Base-by-base conservation (phyloP, 208 protist genomes). In the Trypanosoma scelopori region DNA sequence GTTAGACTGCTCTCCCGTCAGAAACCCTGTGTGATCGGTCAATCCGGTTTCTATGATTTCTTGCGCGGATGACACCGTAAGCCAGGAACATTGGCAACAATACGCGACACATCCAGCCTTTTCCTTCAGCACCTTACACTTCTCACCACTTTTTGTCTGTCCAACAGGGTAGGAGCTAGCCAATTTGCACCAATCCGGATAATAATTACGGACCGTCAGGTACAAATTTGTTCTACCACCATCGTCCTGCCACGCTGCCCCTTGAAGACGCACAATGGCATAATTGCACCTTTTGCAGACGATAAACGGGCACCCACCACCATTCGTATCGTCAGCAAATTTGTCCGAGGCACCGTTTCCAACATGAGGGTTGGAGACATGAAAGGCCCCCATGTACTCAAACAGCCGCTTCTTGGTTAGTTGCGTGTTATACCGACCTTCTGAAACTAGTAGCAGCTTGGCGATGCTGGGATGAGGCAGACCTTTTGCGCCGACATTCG, bases 11-110 rank as follows among this genome's bases (percentile, higher is more conserved):
- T 74, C 71, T 52, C 41, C 50, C 59, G 65, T 32, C 35, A 71
- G 35, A 67, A 51, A 71, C 57, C 52, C 49, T 69, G 67, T 27
- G 55, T 50, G 32, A 68, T 92, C 80, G 20, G 79, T 74, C 30
- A 91, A 59, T 16, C 59, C 73, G 13, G 85, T 92, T 42, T 84
- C 77, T 41, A 95, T 85, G 12, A 72, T 58, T 28, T 74, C 82
- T 49, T 67, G 67, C 7, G 63, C 28, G 18, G 50, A 48, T 20
- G 35, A 55, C 52, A 92, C 86, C 13, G 89, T 90, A 27, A 91
- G 69, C 84, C 85, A 95, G 30, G 86, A 89, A 64, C 89, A 95
- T 61, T 95, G 89, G 53, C 89, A 95, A 69, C 89, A 92, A 74
- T 95, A 95, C 20, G 86, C 89, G 30, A 86, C 89, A 27, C 65